These are phyloP conservation scores for Penicillium bovifimosum DNA, from an alignment of 495 filamentous ascomycete genomes.

Conservation along the genomic window DNA sequence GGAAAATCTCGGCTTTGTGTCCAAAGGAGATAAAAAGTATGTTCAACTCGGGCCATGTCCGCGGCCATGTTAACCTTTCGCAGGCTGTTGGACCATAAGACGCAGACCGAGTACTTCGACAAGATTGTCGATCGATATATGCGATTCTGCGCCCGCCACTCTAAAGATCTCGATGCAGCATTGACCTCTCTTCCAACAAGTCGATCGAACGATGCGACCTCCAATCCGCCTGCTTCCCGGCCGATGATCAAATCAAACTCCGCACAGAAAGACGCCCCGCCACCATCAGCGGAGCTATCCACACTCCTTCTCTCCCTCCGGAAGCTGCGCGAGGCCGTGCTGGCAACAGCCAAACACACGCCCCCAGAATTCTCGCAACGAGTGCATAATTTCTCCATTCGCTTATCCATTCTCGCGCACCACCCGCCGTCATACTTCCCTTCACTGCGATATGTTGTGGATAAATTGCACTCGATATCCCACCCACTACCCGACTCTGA, in stretches of 20 bases:
- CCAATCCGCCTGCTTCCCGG: conserved; percentile 34
- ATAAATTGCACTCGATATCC: conserved; percentile 55
- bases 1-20: conserved; percentile 73
- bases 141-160: conserved; percentile 70
- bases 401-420: conserved; percentile 69
- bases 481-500: conserved; percentile 62
- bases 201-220: conserved; percentile 36
- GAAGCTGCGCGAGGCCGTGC: conserved; percentile 82
- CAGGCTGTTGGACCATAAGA: conserved; percentile 69
- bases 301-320: conserved; percentile 68
- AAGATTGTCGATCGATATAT: conserved; percentile 83
- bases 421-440: conserved; percentile 87
- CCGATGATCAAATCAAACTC: conserved; percentile 16
- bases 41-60: conserved; percentile 6
- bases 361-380: conserved; percentile 57
- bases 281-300: conserved; percentile 49
- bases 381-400: conserved; percentile 75
- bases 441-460: conserved; percentile 72
- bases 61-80: conserved; percentile 5
- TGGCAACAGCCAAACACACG: conserved; percentile 60
- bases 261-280: conserved; percentile 22
- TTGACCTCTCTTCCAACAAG: conserved; percentile 61
- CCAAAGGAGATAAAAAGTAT: conserved; percentile 78
- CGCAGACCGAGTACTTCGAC: conserved; percentile 77
- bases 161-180: conserved; percentile 64